phyloP scores from a whole-genome alignment of 1,139 yeast genomes.

The Scheffersomyces stambukii region DNA sequence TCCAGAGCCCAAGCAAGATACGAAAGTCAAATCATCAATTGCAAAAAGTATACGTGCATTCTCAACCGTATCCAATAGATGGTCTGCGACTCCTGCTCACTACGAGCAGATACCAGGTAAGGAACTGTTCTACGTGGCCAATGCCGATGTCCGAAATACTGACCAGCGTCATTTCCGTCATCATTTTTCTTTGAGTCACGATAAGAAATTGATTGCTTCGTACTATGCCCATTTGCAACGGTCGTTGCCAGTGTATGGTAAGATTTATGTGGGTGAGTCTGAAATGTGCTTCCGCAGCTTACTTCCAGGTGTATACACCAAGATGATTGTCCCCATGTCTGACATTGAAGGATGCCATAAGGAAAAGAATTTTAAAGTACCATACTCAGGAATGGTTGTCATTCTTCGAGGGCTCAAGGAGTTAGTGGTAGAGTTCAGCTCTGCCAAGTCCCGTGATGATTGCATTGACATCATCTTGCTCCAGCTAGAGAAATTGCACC shows the following conservation, averaged over 20 bases:
- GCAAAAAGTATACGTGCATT: slow-evolving; percentile 29
- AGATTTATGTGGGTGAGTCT: slow-evolving; percentile 64
- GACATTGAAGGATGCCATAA: slow-evolving; percentile 69
- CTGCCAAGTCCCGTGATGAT: slow-evolving; percentile 66
- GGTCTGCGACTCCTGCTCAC: slow-evolving; percentile 64
- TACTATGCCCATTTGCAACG: slow-evolving; percentile 70
- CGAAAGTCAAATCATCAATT: slow-evolving; percentile 10
- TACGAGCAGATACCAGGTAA: slow-evolving; percentile 31
- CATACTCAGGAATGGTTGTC: slow-evolving; percentile 64
- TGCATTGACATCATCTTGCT: slow-evolving; percentile 53
- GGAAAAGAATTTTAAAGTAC: slow-evolving; percentile 47
- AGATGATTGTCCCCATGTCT: slow-evolving; percentile 75
- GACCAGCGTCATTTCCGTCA: slow-evolving; percentile 52
- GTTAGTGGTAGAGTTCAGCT: slow-evolving; percentile 69
- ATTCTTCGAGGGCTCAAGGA: slow-evolving; percentile 74
- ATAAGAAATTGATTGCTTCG: slow-evolving; percentile 56
- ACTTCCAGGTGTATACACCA: slow-evolving; percentile 72
- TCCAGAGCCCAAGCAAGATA: slow-evolving; percentile 16
- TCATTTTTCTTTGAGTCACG: slow-evolving; percentile 60
- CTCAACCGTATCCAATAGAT: slow-evolving; percentile 47
- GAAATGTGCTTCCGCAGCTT: slow-evolving; percentile 76
- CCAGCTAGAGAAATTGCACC: slow-evolving; percentile 42
- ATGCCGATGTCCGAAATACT: slow-evolving; percentile 38
- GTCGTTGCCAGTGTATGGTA: slow-evolving; percentile 77
- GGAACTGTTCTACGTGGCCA: slow-evolving; percentile 41